Base-by-base conservation (phyloP, 2,329 filamentous ascomycete species). In the Botrytis pseudocinerea region DNA sequence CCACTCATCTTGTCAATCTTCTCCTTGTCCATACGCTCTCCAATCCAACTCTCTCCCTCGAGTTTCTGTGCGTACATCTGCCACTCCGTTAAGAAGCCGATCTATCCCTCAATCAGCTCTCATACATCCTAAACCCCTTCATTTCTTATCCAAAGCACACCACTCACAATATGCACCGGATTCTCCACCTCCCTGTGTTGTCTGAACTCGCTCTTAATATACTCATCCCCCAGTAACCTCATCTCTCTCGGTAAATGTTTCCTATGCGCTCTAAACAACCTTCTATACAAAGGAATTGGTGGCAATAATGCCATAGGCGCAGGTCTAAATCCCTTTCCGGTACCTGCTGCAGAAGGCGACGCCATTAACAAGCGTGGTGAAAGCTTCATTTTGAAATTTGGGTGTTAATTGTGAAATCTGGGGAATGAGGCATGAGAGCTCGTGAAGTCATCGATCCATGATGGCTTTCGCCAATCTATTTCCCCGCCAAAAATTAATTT, bases 11-110 rank as follows among this genome's bases (percentile, higher is more conserved):
- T 98, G 74, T 94, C 91, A 72, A 98, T 85, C 83, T 97, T 97
- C 0, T 84, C 85, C 77, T 89, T 89, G 76, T 98, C 95, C 81
- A 98, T 87, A 81, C 91, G 95, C 76, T 93, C 93, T 1, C 92
- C 95, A 74, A 88, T 86, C 96, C 96, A 98, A 0, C 87, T 82
- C 70, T 97, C 92, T 0, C 95, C 95, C 80, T 98, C 95, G 25
- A 99, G 84, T 81, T 94, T 91, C 81, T 99, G 95, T 2, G 94
- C 95, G 80, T 98, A 99, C 70, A 93, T 84, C 82, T 99, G 96
- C 95, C 95, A 99, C 82, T 98, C 95, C 0, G 93, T 95, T 78
- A 99, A 86, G 82, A 99, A 99, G 2, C 95, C 96, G 78, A 98
- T 94, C 94, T 97, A 69, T 20, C 28, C 42, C 40, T 35, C 51